Evolutionary conservation across 768 basidiomycete genomes (phyloP).

Genomic region (Trametes cubensis): DNA sequence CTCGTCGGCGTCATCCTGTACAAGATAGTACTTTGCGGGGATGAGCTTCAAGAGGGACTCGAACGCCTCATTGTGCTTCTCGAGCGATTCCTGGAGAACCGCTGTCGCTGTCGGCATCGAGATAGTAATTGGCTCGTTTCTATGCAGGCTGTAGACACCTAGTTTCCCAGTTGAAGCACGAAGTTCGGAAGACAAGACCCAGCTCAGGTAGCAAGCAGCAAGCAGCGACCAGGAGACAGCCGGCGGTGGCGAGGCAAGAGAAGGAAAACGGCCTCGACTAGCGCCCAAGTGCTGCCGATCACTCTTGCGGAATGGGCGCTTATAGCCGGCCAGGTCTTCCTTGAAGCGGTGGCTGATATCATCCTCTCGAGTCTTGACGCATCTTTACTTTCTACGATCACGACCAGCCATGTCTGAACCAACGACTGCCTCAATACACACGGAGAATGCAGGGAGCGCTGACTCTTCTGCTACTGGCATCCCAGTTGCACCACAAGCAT

Average conservation of each 20-base stretch:
- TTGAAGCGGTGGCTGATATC: background rate
- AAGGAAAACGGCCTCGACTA: conserved; percentile 16
- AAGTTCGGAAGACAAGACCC: background rate
- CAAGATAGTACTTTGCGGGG: conserved; percentile 87
- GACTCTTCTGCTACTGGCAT: too few species aligned
- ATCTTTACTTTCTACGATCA: background rate
- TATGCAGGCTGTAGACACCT: too few species aligned
- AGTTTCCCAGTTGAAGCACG: background rate
- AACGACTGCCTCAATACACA: background rate
- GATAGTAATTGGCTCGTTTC: too few species aligned
- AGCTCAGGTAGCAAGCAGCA: background rate
- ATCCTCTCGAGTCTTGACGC: background rate
- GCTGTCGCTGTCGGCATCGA: conserved; percentile 53
- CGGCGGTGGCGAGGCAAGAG: background rate
- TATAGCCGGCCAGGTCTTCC: background rate
- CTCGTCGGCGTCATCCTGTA: conserved; percentile 64
- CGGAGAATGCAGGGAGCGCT: too few species aligned
- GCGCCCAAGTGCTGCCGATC: conserved; percentile 9
- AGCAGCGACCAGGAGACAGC: background rate
- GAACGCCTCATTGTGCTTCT: conserved; percentile 85
- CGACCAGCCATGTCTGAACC: conserved; percentile 27
- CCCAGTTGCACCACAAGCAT: background rate
- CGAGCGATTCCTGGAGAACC: conserved; percentile 63
- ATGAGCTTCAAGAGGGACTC: conserved; percentile 83
- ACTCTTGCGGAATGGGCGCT: background rate